Evolutionary conservation across 805 yeast species (phyloP), one percentile per base, ranked within the genome.

Genomic region (Kodamaea kaohsiungensis): DNA sequence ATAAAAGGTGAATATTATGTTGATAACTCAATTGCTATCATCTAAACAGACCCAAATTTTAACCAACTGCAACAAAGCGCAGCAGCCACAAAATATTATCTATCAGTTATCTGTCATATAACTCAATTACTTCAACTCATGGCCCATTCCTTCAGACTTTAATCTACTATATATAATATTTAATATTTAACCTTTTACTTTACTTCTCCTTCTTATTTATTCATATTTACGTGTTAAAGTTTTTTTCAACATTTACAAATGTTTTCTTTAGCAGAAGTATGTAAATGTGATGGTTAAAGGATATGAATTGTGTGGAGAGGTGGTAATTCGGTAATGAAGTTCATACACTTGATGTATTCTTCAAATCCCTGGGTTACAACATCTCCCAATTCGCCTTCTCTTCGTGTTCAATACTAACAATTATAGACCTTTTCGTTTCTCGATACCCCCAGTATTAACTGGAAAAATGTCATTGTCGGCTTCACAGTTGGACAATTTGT

Each of bases 401-500:
- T 42, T 42, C 22, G 10, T 18, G 43, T 10, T 8, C 39, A 19
- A 9, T 46, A 25, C 49, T 43, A 52, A 49, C 46, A 45, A 22
- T 46, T 37, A n/a, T 43, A 74, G 79, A 57, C 84, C 10, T 81
- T 85, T 56, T 64, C 78, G 2, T 69, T 81, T 35, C 72, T 87
- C 56, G 96, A 91, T 65, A 75, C 72, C 48, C 86, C 95, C 2
- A 77, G 79, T 13, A 81, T 90, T 63, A 81, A 91, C 57, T 95
- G 97, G 97, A 91, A 90, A 65, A 63, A 78, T 10, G 75, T 92
- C 45, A 82, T 93, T 47, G 68, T 88, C 46, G 89, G 91, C 1
- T 84, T 91, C 64, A 80, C 96, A 3, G 75, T 87, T 13, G 89
- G 88, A 33, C 88, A 91, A 66, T 91, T 81, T 64, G 70, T 79